These are phyloP conservation scores for Penicillium atrosanguineum DNA, from an alignment of 495 filamentous ascomycete species.

Conservation along the genomic window DNA sequence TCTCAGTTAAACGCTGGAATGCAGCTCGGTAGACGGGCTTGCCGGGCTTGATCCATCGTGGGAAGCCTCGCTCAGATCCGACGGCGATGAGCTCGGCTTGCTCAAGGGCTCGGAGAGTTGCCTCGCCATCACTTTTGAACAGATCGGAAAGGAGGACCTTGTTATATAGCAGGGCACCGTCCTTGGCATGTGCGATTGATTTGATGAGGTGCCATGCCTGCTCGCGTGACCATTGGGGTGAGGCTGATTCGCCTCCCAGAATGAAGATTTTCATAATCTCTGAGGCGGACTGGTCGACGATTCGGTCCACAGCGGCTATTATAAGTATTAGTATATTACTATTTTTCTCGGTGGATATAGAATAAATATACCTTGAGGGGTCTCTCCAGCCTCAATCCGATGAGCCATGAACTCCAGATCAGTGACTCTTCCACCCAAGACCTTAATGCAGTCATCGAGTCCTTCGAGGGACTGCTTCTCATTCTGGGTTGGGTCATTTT, in stretches of 20 bases:
- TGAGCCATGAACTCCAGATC: conserved; percentile 92
- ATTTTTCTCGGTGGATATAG: neutral
- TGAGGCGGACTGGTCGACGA: conserved; percentile 79
- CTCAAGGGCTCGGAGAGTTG: conserved; percentile 72
- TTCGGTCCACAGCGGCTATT: conserved; percentile 79
- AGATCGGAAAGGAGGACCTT: conserved; percentile 73
- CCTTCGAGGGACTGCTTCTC: conserved; percentile 51
- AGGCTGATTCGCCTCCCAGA: conserved; percentile 47
- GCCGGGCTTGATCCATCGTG: conserved; percentile 70
- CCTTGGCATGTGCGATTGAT: conserved; percentile 55
- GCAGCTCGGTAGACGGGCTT: conserved; percentile 86
- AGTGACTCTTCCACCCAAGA: conserved; percentile 84
- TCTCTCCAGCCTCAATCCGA: conserved; percentile 87
- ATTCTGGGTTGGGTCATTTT: conserved; percentile 33
- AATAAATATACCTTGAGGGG: conserved; percentile 54
- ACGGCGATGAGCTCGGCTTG: conserved; percentile 87
- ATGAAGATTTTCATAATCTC: conserved; percentile 95
- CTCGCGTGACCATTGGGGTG: conserved; percentile 65
- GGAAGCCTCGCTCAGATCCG: conserved; percentile 68
- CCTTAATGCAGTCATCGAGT: conserved; percentile 77
- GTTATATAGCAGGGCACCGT: conserved; percentile 69
- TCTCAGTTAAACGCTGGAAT: conserved; percentile 66
- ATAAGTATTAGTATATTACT: conserved; percentile 14
- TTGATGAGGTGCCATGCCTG: conserved; percentile 92
- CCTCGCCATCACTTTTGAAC: conserved; percentile 66